Percentiles rank a stretch among this genome's conserved stretches.
These are phyloP conservation scores for Fennellomyces sp. DNA, from an alignment of 371 early-diverging fungal genomes.

Conservation along the genomic window DNA sequence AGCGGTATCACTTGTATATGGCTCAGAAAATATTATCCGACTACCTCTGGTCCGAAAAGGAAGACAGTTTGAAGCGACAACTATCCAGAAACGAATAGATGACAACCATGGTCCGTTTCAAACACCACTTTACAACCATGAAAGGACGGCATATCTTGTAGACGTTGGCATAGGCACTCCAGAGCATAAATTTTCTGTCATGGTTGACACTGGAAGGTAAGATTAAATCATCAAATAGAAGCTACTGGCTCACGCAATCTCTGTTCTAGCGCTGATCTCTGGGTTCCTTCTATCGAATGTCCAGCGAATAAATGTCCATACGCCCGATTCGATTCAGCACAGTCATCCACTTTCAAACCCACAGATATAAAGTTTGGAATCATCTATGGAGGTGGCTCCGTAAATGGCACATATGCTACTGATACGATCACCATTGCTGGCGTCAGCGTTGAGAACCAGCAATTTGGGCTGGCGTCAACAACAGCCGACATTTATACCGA, in stretches of 20 bases:
- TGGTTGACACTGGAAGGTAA: conserved; percentile 53
- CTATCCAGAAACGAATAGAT: not conserved
- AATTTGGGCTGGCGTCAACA: conserved; percentile 37
- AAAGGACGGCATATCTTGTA: conserved; percentile 35
- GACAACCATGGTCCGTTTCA: not conserved
- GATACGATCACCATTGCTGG: conserved; percentile 37
- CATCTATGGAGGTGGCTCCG: conserved; percentile 40
- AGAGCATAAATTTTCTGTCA: conserved; percentile 37
- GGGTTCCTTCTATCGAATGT: conserved; percentile 44
- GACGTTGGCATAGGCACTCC: conserved; percentile 42
- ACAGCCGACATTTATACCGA: conserved; percentile 35
- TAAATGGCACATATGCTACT: too few relatives aligned
- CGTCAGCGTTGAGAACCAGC: conserved; percentile 29
- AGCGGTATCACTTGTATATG: not conserved
- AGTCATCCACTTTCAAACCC: conserved; percentile 33
- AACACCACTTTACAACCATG: conserved; percentile 29
- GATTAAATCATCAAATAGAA: not conserved
- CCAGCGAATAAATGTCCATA: conserved; percentile 40
- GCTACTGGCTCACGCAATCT: not conserved
- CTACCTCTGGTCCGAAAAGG: not conserved
- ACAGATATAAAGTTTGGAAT: conserved; percentile 27
- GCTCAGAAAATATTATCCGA: not conserved
- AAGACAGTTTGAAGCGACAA: not conserved
- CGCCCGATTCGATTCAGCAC: conserved; percentile 21
- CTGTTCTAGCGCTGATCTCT: conserved; percentile 42